phyloP scores from a whole-genome alignment of 2,329 filamentous ascomycete species.

The Scedosporium apiospermum region DNA sequence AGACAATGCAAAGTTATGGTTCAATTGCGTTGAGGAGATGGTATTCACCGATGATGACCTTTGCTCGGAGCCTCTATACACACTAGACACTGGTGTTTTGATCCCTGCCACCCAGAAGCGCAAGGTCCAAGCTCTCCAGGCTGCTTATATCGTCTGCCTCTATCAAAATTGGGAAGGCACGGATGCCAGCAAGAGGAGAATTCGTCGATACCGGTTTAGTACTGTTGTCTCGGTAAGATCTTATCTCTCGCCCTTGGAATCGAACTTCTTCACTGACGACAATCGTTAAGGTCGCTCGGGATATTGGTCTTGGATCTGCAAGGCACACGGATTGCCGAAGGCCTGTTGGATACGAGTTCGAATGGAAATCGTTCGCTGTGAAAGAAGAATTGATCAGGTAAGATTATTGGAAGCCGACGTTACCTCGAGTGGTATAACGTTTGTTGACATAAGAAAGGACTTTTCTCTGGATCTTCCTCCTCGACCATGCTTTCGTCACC shows the following conservation, averaged over 20 bases:
- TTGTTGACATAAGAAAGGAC: slow-evolving; percentile 9
- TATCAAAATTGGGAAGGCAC: slow-evolving; percentile 29
- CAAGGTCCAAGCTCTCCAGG: slow-evolving; percentile 25
- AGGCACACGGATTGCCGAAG: slow-evolving; percentile 17
- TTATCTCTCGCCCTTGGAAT: too few species aligned
- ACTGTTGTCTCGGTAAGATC: slow-evolving; percentile 23
- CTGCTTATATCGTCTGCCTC: slow-evolving; percentile 25
- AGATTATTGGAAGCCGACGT: not conserved
- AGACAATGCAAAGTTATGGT: slow-evolving; percentile 22
- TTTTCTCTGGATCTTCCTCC: slow-evolving; percentile 24
- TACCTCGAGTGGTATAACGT: not conserved
- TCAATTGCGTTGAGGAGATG: slow-evolving; percentile 27
- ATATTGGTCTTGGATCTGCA: slow-evolving; percentile 19
- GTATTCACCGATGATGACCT: slow-evolving; percentile 26
- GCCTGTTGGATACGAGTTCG: slow-evolving; percentile 18
- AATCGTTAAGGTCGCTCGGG: slow-evolving; percentile 17
- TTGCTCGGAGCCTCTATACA: slow-evolving; percentile 16
- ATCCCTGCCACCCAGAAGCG: slow-evolving; percentile 11
- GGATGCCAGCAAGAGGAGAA: slow-evolving; percentile 21
- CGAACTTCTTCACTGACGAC: not conserved
- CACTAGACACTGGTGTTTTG: slow-evolving; percentile 6
- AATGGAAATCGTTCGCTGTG: slow-evolving; percentile 21
- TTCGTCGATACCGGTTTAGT: slow-evolving; percentile 24
- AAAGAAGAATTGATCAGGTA: slow-evolving; percentile 25
- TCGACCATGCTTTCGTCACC: slow-evolving; percentile 28